Evolutionary conservation across 139 green algal genomes (phyloP), one percentile per base, ranked within the genome.

Genomic region (Chlorella sp.): DNA sequence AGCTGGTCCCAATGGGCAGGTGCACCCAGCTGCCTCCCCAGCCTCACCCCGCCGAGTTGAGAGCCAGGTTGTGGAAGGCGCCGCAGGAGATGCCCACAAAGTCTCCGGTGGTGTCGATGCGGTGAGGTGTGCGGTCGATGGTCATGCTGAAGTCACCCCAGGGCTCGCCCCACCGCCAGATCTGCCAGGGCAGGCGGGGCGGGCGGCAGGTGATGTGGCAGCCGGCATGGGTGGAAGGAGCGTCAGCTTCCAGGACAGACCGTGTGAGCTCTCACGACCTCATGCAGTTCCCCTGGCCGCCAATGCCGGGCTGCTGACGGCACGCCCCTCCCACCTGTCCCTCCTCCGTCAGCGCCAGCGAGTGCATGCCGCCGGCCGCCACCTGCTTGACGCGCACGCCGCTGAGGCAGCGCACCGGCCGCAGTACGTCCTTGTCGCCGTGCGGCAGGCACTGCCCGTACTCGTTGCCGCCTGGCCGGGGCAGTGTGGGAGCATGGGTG

Each of bases 321-420:
- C 56, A 6, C 56, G 56, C 56, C 56, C 56, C 11, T 30, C 91
- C 92, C 69, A 98, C 92, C 76, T 96, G 82, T 0, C 95, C 95
- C 5, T 81, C 81, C 32, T 95, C 90, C 7, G 94, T 96, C 28
- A 99, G 91, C 30, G 93, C 95, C 62, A 98, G 87, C 8, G 92
- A 96, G 89, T 98, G 95, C 95, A 98, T 98, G 84, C 95, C 95
- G 28, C 96, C 96, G 72, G 92, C 93, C n/a, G 94, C 88, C 13
- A 98, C 93, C 90, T 97, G 93, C 13, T 85, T 76, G 30, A 95
- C 87, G 19, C 72, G 70, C 19, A 91, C 34, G 64, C 80, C 58
- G 2, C 78, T 85, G 44, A 96, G 68, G 76, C 89, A 94, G 14
- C 82, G 89, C 43, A 83, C 74, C 9, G 94, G 93, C 17, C 78